Evolutionary conservation across 148 eudicot genomes (phyloP).

Genomic region (Chenopodium berlandieri): DNA sequence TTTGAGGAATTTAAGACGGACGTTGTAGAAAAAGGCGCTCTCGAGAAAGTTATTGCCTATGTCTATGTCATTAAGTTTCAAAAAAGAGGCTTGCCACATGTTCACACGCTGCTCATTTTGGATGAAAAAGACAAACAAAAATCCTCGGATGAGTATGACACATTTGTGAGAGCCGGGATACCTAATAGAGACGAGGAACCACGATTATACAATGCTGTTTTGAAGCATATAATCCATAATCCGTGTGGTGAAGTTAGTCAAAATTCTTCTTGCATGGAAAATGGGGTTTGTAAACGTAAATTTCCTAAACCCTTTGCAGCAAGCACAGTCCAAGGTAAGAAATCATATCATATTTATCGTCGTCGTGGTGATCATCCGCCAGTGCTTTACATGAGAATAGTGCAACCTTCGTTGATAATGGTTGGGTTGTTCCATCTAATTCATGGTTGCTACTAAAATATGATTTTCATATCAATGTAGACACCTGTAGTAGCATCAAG

Average conservation of each 20-base stretch:
- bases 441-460: background rate
- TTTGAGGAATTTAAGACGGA: background rate
- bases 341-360: background rate
- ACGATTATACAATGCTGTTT: background rate
- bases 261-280: background rate
- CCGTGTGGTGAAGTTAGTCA: background rate
- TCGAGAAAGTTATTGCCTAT: background rate
- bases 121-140: slow-evolving; percentile 10
- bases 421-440: background rate
- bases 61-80: background rate
- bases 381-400: background rate
- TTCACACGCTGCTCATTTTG: too few species aligned
- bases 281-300: background rate
- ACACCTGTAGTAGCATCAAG: slow-evolving; percentile 1
- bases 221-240: slow-evolving; percentile 4
- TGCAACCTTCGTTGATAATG: background rate
- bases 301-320: background rate
- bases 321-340: background rate
- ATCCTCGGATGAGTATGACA: background rate
- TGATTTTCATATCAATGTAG: slow-evolving; percentile 10
- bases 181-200: background rate
- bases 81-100: too few species aligned
- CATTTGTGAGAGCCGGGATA: slow-evolving; percentile 7
- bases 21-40: background rate
- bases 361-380: background rate